Conservation (phyloP, 2,329 filamentous ascomycete genomes). For the Orbilia blumenaviensis region DNA sequence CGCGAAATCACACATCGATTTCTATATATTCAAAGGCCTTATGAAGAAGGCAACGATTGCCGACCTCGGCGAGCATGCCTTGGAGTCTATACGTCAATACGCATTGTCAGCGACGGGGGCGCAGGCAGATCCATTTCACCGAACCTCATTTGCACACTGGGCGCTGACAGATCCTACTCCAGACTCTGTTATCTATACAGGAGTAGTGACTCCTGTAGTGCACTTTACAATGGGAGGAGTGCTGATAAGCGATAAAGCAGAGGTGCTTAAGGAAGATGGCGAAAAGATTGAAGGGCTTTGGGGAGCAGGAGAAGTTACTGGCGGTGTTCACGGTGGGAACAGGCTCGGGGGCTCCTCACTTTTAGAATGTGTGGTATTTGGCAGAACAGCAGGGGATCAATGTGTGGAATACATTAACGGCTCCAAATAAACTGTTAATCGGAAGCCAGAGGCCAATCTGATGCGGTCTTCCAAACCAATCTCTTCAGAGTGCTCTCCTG, state of each 20-base stretch:
- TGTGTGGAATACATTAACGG: slow-evolving; percentile 60
- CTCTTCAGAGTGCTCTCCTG: too few relatives aligned
- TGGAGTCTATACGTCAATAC: slow-evolving; percentile 66
- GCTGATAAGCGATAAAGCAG: slow-evolving; percentile 66
- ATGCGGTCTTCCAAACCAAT: too few relatives aligned
- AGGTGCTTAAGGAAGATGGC: slow-evolving; percentile 64
- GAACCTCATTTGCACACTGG: slow-evolving; percentile 69
- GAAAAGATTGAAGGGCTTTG: slow-evolving; percentile 68
- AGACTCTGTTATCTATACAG: slow-evolving; percentile 68
- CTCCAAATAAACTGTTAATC: slow-evolving; percentile 55
- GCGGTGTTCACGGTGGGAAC: slow-evolving; percentile 72
- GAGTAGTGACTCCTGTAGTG: slow-evolving; percentile 70
- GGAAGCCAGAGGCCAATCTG: too few relatives aligned
- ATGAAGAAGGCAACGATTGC: slow-evolving; percentile 68
- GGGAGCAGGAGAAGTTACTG: slow-evolving; percentile 72
- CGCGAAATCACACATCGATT: slow-evolving; percentile 68
- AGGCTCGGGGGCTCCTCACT: slow-evolving; percentile 70
- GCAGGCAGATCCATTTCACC: slow-evolving; percentile 63
- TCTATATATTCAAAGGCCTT: slow-evolving; percentile 72
- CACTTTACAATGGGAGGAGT: slow-evolving; percentile 76
- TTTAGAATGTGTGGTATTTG: slow-evolving; percentile 72
- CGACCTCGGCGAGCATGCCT: slow-evolving; percentile 63
- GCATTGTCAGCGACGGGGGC: slow-evolving; percentile 62
- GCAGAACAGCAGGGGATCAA: slow-evolving; percentile 67
- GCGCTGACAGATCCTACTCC: slow-evolving; percentile 63